phyloP scores from a whole-genome alignment of 2,329 filamentous ascomycete species.

The Aspergillus viridinutans region DNA sequence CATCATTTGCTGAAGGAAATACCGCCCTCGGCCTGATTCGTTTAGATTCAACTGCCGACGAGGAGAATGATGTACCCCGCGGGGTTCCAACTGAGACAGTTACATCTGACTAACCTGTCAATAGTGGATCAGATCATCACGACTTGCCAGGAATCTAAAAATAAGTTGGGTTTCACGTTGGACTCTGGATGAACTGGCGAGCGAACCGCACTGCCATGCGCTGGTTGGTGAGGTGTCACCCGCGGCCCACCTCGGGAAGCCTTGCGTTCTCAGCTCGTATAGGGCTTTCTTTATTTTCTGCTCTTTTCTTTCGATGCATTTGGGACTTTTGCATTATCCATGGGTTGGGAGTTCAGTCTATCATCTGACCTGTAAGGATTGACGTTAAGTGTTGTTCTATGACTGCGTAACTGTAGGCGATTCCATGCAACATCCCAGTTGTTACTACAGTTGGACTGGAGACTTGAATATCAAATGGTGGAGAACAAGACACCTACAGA shows the following conservation, averaged over 20 bases:
- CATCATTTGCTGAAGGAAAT: not conserved
- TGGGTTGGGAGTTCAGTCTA: not conserved
- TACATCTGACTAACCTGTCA: slow-evolving; percentile 13
- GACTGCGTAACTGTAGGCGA: not conserved
- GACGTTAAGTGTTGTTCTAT: not conserved
- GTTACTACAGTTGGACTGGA: not conserved
- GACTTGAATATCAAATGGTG: no score
- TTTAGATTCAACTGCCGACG: not conserved
- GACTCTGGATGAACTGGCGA: not conserved
- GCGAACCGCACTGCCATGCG: not conserved
- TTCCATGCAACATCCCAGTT: not conserved
- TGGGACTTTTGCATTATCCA: not conserved
- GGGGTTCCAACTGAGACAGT: slow-evolving; percentile 10
- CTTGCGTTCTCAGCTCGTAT: not conserved
- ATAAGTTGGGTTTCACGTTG: not conserved
- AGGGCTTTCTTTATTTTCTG: not conserved
- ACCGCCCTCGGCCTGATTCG: not conserved
- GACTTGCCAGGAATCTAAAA: not conserved
- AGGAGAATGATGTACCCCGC: slow-evolving; percentile 12
- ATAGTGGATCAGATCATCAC: not conserved
- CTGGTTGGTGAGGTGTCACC: slow-evolving; percentile 20
- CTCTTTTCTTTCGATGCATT: not conserved
- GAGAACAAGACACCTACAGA: not conserved
- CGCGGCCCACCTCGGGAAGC: not conserved
- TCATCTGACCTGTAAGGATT: not conserved